Base-by-base conservation (phyloP, 768 basidiomycete genomes). In the Hydnomerulius pinastri region DNA sequence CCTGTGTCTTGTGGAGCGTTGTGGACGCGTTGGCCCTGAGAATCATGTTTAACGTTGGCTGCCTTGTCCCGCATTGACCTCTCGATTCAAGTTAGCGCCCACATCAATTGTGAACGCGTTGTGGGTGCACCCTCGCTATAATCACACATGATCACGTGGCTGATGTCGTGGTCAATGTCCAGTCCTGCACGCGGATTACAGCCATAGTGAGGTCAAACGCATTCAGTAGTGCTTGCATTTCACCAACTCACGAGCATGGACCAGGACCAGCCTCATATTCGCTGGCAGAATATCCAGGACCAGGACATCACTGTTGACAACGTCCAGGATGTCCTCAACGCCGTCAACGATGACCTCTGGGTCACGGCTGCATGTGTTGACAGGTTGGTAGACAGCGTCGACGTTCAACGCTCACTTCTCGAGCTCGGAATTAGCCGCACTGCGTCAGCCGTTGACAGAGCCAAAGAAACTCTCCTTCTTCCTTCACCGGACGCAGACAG, bases 351-450 rank as follows among this genome's bases (percentile, higher is more conserved):
- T 59, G 86, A 93, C 65, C 69, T 85, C 8, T 93, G 90, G 90
- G 85, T 84, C 13, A 78, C 77, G 30, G 81, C 86, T n/a, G 88
- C 90, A 2, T 87, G 82, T 58, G 71, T 75, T 21, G 89, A 91
- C 70, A 76, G 86, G 49, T 66, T 86, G 21, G 70, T 86, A n/a
- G 73, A 86, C 53, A 73, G 83, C 62, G 69, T 76, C 18, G 65
- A 64, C 46, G 67, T 81, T 12, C 84, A 91, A 55, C 74, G 74
- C 43, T 71, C 72, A 8, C 71, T 93, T 24, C 73, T 92, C 21
- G 72, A 81, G 30, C 65, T 83, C 23, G 92, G 87, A 8, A 69
- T 92, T 40, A 61, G 78, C 55, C 77, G 88, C 57, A 86, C 85
- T 6, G 62, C 71, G 29, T 51, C 63, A 46, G 80, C 79, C 21